Base-by-base conservation (phyloP, 2,329 filamentous ascomycete species). In the Apiospora pterosperma region DNA sequence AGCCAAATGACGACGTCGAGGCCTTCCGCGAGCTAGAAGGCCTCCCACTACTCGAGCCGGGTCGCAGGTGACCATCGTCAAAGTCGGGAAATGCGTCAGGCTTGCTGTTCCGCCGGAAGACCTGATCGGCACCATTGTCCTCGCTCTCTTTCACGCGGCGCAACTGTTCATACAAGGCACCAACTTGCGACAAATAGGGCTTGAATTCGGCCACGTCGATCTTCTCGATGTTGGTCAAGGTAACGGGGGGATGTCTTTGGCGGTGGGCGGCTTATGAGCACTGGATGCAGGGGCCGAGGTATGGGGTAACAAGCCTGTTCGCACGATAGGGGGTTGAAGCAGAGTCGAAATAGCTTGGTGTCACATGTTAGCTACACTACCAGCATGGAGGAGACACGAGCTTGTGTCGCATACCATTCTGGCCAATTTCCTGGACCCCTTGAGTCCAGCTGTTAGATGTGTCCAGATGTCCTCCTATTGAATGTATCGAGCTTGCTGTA, bases 171-270 rank as follows among this genome's bases (percentile, higher is more conserved):
- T 97, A 97, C 3, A 98, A 79, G 1, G 90, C 88, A 21, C 93
- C 93, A 39, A 98, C 91, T 76, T 97, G 92, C 4, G 88, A 84
- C 7, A 98, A 81, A 74, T 99, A 99, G 10, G 92, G 84, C 63
- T 89, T 89, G 76, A 99, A 99, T 64, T 91, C 90, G 67, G 90
- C 86, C 0, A 88, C 78, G 42, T 97, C 92, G 70, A 98, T 84
- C 71, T 91, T 91, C 12, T 90, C 86, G 58, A 98, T 92, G 71
- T 97, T 97, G 8, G 93, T 94, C 66, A 99, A 82, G 1, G 93
- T 90, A 0, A 99, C 96, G 95, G 95, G 1, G 95, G 95, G 41
- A 99, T 99, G 75, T 99, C 95, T 76, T 88, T 88, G 21, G 92
- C 85, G 1, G 93, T 96, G 0, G 95, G 95, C 16, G 92, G 90